Conservation (phyloP, 1,284 basidiomycete genomes). For the Golubevia sp. region DNA sequence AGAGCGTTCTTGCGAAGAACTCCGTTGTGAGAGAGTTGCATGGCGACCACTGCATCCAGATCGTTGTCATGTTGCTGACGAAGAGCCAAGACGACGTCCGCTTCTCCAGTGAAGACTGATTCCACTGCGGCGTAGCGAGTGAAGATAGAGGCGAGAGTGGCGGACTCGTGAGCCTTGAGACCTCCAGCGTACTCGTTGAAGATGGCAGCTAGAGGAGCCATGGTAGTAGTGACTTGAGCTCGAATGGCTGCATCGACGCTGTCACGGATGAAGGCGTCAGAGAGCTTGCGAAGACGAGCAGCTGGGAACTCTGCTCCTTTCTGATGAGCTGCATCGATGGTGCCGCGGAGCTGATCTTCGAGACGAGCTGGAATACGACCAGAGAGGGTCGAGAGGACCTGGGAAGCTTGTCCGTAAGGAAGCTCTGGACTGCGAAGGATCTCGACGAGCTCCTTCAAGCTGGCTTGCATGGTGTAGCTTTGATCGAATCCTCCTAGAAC, state of each 20-base stretch:
- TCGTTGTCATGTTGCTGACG: conserved; percentile 90
- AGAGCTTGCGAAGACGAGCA: conserved; percentile 76
- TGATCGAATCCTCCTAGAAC: conserved; percentile 66
- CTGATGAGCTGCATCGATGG: conserved; percentile 76
- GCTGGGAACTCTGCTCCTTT: conserved; percentile 83
- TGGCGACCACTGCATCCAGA: conserved; percentile 82
- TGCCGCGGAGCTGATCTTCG: conserved; percentile 81
- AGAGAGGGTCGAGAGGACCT: conserved; percentile 85
- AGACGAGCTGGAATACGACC: conserved; percentile 80
- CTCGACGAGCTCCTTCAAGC: conserved; percentile 79
- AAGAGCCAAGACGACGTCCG: conserved; percentile 85
- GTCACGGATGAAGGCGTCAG: conserved; percentile 84
- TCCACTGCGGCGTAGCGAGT: conserved; percentile 81
- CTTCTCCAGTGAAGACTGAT: conserved; percentile 86
- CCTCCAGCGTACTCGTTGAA: conserved; percentile 82
- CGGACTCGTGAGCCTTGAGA: conserved; percentile 83
- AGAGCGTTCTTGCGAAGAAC: conserved; percentile 90
- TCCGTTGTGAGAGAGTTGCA: conserved; percentile 94
- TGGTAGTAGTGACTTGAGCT: conserved; percentile 65
- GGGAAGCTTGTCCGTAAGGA: conserved; percentile 82
- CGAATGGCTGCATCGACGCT: conserved; percentile 66
- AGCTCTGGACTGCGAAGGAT: conserved; percentile 82
- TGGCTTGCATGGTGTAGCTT: conserved; percentile 68
- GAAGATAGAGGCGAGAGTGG: conserved; percentile 74
- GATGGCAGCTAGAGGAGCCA: conserved; percentile 75